Conservation (phyloP, 2,329 filamentous ascomycete species). For the Monosporascus cannonballus region DNA sequence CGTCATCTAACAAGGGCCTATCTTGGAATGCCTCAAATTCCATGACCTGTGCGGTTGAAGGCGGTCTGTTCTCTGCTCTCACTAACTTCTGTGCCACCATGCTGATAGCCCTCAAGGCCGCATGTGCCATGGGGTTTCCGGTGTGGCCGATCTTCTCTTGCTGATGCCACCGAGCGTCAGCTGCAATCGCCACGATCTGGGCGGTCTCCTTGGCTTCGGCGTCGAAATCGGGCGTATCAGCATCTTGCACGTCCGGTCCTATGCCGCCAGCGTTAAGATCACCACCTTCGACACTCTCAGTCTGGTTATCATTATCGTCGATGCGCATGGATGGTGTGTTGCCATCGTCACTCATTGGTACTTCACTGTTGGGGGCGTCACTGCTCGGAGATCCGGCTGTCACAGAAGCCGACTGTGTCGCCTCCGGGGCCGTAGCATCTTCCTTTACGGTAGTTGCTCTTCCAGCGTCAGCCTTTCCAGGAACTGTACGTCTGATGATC, state of each 20-base stretch:
- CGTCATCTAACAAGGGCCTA: slow-evolving; percentile 60
- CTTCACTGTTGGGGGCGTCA: slow-evolving; percentile 3
- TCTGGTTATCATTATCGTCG: too few relatives aligned
- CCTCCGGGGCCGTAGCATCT: slow-evolving; percentile 15
- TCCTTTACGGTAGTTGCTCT: slow-evolving; percentile 11
- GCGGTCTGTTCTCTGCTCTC: slow-evolving; percentile 43
- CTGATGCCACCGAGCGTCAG: slow-evolving; percentile 65
- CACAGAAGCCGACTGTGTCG: slow-evolving; percentile 8
- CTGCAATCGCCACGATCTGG: slow-evolving; percentile 65
- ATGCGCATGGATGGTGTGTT: neutral
- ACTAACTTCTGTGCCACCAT: slow-evolving; percentile 70
- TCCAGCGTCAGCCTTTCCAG: slow-evolving; percentile 16
- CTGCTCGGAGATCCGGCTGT: slow-evolving; percentile 4
- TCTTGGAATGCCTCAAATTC: slow-evolving; percentile 62
- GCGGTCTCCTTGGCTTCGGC: slow-evolving; percentile 28
- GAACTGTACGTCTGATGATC: slow-evolving; percentile 56
- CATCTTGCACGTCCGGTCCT: slow-evolving; percentile 3
- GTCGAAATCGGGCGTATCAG: slow-evolving; percentile 15
- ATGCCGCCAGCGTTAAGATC: slow-evolving; percentile 3
- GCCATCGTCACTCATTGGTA: neutral
- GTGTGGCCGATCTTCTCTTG: slow-evolving; percentile 40
- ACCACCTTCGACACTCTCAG: neutral
- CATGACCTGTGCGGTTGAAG: slow-evolving; percentile 33
- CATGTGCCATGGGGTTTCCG: slow-evolving; percentile 73
- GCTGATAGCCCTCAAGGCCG: slow-evolving; percentile 71